Base-by-base conservation (phyloP, 148 eudicot genomes). In the Arbutus unedo region DNA sequence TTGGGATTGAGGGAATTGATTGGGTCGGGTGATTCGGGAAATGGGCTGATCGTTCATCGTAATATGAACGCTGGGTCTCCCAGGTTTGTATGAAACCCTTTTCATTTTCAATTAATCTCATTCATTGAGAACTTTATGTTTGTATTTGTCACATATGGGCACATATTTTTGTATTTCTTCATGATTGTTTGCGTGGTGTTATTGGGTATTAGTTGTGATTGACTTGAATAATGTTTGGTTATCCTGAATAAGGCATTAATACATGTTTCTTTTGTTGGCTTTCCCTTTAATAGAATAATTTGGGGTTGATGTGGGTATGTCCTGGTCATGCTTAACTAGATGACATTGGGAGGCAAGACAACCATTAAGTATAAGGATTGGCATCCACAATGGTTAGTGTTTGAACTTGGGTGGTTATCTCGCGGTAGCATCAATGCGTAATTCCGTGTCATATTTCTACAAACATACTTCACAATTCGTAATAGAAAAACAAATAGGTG, bases 1-100 rank as follows among this genome's bases (percentile, higher is more conserved):
- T 82, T 85, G 76, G 97, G 97, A 64, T 84, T 92, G 85, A 91
- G 87, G 87, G 97, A 92, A 81, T 87, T 93, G 85, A 92, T 93
- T 82, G 93, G 81, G 45, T 67, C 89, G 38, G 82, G 84, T 3
- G 55, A 76, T 55, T 83, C 89, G 38, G 82, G 84, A 2, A 55
- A 76, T 3, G 85, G 88, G 44, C 84, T 89, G 81, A 87, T 93
- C 79, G 88, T 93, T 86, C 97, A 92, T 86, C 93, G 97, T 62
- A 90, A 88, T 75, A 23, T 88, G 16, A 79, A 79, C 43, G 79
- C 74, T 74, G 85, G 79, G 45, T 79, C 85, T 11, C 74, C 85
- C 5, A 84, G 85, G 82, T 83, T 66, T 38, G 73, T 31, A 25
- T 4, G 8, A 23, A 48, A 80, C 50, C 16, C 41, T 45, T 45